phyloP scores from a whole-genome alignment of 768 basidiomycete species.

The Amanita inopinata region DNA sequence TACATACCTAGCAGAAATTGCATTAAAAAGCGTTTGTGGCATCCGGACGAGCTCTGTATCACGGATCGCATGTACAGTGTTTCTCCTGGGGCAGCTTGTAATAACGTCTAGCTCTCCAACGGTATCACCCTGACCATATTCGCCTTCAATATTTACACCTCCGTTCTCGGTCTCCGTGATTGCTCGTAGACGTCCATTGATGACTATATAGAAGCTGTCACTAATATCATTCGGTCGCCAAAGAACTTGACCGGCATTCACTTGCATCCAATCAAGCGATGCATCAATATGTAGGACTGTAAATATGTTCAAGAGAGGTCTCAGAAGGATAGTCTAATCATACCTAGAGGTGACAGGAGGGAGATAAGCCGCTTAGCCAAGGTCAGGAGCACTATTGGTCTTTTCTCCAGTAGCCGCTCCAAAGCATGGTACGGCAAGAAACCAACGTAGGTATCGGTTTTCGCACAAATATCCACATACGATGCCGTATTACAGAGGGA shows the following conservation, averaged over 20 bases:
- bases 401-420: slow-evolving; percentile 83
- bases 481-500: slow-evolving; percentile 87
- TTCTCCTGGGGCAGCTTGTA: slow-evolving; percentile 77
- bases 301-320: not conserved
- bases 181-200: slow-evolving; percentile 91
- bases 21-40: slow-evolving; percentile 96
- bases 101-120: slow-evolving; percentile 98
- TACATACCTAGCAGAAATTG: slow-evolving; percentile 75
- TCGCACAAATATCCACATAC: slow-evolving; percentile 94
- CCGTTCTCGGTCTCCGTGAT: slow-evolving; percentile 74
- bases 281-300: slow-evolving; percentile 90
- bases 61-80: slow-evolving; percentile 94
- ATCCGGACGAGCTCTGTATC: slow-evolving; percentile 96
- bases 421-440: slow-evolving; percentile 84
- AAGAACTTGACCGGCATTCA: slow-evolving; percentile 87
- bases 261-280: slow-evolving; percentile 97
- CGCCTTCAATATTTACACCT: slow-evolving; percentile 72
- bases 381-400: slow-evolving; percentile 92
- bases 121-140: slow-evolving; percentile 95
- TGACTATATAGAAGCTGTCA: slow-evolving; percentile 96
- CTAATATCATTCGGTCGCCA: slow-evolving; percentile 88
- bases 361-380: slow-evolving; percentile 95
- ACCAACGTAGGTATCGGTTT: slow-evolving; percentile 98
- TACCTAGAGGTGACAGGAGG: slow-evolving; percentile 85
- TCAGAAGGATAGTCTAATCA: slow-evolving; percentile 12